Evolutionary conservation across 2,329 filamentous ascomycete species (phyloP).

Genomic region (Tolypocladium sp.): DNA sequence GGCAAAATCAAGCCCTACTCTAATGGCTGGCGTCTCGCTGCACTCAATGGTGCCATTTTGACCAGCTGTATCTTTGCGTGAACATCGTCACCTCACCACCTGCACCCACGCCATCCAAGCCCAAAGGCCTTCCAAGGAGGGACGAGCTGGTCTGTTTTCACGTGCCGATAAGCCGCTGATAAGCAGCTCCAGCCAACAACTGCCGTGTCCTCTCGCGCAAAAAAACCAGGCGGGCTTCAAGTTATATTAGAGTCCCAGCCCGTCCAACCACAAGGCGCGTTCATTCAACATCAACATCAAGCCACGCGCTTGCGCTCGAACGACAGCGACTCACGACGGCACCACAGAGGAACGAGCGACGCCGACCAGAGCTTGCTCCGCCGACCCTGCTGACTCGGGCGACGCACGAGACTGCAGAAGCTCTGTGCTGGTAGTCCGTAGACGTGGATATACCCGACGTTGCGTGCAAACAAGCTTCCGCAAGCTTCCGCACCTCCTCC

Average conservation of each 20-base stretch:
- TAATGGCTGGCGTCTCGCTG: neutral
- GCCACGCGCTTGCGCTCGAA: neutral
- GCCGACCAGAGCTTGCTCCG: neutral
- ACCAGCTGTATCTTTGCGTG: neutral
- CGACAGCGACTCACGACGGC: neutral
- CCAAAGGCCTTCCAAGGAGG: no score
- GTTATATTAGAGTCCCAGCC: neutral
- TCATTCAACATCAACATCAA: neutral
- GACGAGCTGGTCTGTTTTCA: neutral
- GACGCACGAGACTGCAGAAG: neutral
- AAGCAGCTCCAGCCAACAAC: neutral
- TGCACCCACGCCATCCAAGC: neutral
- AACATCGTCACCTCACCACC: neutral
- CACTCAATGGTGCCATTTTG: neutral
- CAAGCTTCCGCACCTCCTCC: neutral
- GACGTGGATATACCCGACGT: neutral
- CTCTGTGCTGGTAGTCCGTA: neutral
- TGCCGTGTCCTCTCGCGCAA: neutral
- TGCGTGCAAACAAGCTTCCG: neutral
- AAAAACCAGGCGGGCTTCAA: neutral
- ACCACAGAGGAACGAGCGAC: neutral
- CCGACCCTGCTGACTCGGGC: neutral
- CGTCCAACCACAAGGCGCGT: slow-evolving; percentile 1
- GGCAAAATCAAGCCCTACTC: neutral
- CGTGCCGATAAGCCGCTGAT: slow-evolving; percentile 2